Evolutionary conservation across 352 stramenopile species (phyloP), one percentile per base, ranked within the genome.

Genomic region (Aphanomyces invadans): DNA sequence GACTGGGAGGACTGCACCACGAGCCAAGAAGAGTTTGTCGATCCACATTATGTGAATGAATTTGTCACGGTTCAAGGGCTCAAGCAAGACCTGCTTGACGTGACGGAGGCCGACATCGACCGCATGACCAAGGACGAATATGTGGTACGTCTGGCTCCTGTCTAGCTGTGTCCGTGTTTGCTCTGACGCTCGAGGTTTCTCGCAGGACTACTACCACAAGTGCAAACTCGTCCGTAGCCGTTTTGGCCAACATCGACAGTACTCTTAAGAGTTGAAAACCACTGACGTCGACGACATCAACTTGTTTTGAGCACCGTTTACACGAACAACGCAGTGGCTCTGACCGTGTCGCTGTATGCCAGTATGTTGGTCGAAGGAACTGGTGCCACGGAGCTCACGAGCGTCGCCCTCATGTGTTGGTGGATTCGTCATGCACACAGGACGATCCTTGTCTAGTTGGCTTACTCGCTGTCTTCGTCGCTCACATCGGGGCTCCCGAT

Each of bases 1-100:
- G 84, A 95, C 69, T 95, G 86, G 86, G 86, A 95, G 57, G 88
- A 78, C 78, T 93, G 78, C 65, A 82, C 92, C 42, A 77, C 85
- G 19, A 79, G 83, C 39, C 74, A 83, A 19, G 68, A 70, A 25
- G 70, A 70, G 0, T 49, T 25, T 1, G 31, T 66, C 33, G 65
- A 71, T 19, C 49, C 29, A 9, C 38, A 56, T 39, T 73, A 70
- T 10, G 76, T 91, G 31, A 61, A 74, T 12, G 80, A 91, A 42
- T 70, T 93, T 28, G 78, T 75, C 4, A 48, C 60, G 9, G 84
- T 95, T 4, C 87, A 89, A 56, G 86, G 86, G 10, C 74, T 15
- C 36, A 66, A 21, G 92, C 91, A 69, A 73, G 73, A 23, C 71
- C 92, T 29, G 25, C 76, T 85, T 54, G 75, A 74, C 19, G 72